These are phyloP conservation scores for Pseudozyma tsukubaensis DNA, from an alignment of 1,284 basidiomycete species.

Conservation along the genomic window DNA sequence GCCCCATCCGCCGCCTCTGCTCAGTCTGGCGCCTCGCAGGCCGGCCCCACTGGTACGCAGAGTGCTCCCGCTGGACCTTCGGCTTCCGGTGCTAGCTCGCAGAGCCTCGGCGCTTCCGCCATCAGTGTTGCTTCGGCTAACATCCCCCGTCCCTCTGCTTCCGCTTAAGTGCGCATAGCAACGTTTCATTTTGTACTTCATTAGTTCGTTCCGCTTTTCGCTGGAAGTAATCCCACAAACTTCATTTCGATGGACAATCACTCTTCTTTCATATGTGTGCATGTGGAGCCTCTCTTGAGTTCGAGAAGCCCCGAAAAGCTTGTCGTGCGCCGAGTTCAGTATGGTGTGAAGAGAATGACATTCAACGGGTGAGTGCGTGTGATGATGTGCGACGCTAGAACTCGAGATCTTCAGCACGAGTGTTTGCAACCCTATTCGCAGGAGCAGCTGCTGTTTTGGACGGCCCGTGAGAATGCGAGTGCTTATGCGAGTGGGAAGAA, in stretches of 20 bases:
- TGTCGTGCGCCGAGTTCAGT: too few relatives aligned
- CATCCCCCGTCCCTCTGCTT: neutral
- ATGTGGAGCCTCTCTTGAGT: too few relatives aligned
- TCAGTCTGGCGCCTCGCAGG: neutral
- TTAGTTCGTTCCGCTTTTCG: too few relatives aligned
- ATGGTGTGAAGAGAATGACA: too few relatives aligned
- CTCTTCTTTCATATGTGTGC: too few relatives aligned
- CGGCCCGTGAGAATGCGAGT: neutral
- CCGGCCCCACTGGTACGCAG: neutral
- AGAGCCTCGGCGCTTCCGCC: neutral
- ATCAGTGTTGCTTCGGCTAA: slow-evolving; percentile 2
- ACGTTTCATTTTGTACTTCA: too few relatives aligned
- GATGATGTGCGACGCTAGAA: slow-evolving; percentile 20
- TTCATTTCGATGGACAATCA: neutral
- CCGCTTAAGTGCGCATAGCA: neutral
- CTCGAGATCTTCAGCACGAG: slow-evolving; percentile 33
- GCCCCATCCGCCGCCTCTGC: neutral
- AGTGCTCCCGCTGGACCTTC: neutral
- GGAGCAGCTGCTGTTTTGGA: neutral
- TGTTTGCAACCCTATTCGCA: slow-evolving; percentile 13
- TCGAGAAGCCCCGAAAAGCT: too few relatives aligned
- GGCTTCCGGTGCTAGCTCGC: neutral
- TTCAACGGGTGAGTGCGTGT: neutral
- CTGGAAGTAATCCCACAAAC: neutral
- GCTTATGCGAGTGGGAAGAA: slow-evolving; percentile 7